Conservation (phyloP, 164 flowering plant genomes). For the Aristolochia californica region DNA sequence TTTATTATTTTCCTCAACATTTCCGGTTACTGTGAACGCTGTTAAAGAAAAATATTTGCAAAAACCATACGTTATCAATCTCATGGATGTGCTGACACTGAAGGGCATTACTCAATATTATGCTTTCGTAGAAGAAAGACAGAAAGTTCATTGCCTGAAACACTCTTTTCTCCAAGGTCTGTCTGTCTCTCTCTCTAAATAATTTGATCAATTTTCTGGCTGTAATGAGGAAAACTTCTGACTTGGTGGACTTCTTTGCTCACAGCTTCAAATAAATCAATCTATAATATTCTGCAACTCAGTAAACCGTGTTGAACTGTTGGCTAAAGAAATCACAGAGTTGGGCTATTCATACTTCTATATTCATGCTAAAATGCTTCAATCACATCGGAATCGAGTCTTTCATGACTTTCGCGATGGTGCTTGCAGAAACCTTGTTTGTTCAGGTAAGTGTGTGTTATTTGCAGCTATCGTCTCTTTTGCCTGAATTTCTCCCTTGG, state of each 20-base stretch:
- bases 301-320: conserved; percentile 87
- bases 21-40: conserved; percentile 92
- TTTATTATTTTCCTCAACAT: conserved; percentile 96
- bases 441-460: conserved; percentile 53
- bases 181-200: background rate
- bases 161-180: conserved; percentile 96
- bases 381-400: conserved; percentile 95
- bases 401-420: conserved; percentile 99
- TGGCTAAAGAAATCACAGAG: conserved; percentile 98
- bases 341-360: conserved; percentile 98
- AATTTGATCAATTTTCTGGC: background rate
- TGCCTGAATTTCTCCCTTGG: background rate
- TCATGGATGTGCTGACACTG: conserved; percentile 98
- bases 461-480: background rate
- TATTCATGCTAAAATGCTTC: conserved; percentile 98
- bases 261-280: conserved; percentile 98
- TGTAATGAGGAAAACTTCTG: background rate
- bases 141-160: conserved; percentile 95
- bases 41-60: conserved; percentile 78
- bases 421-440: conserved; percentile 98
- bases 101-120: conserved; percentile 96
- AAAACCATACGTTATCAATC: conserved; percentile 84
- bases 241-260: background rate
- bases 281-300: conserved; percentile 98
- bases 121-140: conserved; percentile 99